Evolutionary conservation across 495 filamentous ascomycete species (phyloP).

Genomic region (Trypethelium eluteriae): DNA sequence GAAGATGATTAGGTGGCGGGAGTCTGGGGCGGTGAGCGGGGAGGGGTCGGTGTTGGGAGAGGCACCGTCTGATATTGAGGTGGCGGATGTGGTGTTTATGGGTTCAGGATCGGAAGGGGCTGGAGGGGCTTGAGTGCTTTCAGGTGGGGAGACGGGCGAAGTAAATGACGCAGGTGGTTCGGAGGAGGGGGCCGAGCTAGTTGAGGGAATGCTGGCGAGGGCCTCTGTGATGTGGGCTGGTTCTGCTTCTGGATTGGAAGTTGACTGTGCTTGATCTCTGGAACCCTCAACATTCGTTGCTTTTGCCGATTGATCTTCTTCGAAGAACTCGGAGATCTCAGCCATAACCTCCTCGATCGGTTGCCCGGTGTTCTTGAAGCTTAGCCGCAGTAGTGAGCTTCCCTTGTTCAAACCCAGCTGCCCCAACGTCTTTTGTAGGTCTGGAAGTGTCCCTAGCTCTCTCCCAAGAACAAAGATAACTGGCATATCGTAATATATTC

Average conservation of each 20-base stretch:
- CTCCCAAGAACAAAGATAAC: conserved; percentile 73
- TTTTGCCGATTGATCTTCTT: conserved; percentile 8
- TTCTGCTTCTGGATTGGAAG: conserved; percentile 17
- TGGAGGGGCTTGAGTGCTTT: neutral
- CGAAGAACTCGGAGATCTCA: conserved; percentile 68
- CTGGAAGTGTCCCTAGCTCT: conserved; percentile 64
- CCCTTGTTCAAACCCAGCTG: conserved; percentile 81
- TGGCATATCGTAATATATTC: conserved; percentile 79
- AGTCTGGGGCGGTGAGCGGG: conserved; percentile 27
- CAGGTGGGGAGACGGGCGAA: neutral
- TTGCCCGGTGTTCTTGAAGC: conserved; percentile 63
- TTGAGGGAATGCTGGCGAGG: neutral
- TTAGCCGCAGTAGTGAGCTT: conserved; percentile 65
- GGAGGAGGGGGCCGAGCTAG: neutral
- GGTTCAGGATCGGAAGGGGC: conserved; percentile 8
- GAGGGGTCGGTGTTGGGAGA: conserved; percentile 20
- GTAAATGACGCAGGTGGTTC: neutral
- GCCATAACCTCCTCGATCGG: conserved; percentile 79
- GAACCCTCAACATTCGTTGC: conserved; percentile 20
- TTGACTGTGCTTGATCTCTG: neutral
- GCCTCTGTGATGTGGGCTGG: conserved; percentile 15
- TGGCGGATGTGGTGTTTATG: conserved; percentile 15
- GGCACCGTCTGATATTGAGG: conserved; percentile 22
- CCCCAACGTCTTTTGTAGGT: conserved; percentile 79
- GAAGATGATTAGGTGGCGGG: conserved; percentile 62